Percentiles rank a stretch among this genome's conserved stretches.
These are phyloP conservation scores for Hordeum vulgare DNA, from an alignment of 176 grass and related monocot genomes.

Conservation along the genomic window DNA sequence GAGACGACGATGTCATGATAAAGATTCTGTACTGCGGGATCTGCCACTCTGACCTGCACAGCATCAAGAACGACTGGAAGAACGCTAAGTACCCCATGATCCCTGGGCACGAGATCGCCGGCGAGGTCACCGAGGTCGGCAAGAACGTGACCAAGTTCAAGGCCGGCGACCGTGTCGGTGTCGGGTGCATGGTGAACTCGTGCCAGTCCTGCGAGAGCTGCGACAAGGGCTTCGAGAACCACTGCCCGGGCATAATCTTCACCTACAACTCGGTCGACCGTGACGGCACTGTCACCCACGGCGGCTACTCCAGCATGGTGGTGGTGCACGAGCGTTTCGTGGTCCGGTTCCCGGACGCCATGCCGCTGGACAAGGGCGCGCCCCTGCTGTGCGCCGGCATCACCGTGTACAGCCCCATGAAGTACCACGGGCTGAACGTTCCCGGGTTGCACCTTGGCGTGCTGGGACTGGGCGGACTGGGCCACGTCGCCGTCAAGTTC, in stretches of 20 bases:
- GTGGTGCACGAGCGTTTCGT: conserved; percentile 58
- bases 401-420: conserved; percentile 72
- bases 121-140: conserved; percentile 48
- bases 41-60: conserved; percentile 78
- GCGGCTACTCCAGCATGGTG: conserved; percentile 54
- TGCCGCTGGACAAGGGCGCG: conserved; percentile 56
- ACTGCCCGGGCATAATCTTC: conserved; percentile 4
- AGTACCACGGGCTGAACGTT: conserved; percentile 30
- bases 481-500: conserved; percentile 73
- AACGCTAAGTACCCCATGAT: conserved; percentile 51
- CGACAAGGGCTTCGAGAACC: conserved; percentile 47
- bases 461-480: conserved; percentile 55
- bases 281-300: conserved; percentile 49
- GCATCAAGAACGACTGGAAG: conserved; percentile 69
- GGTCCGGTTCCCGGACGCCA: conserved; percentile 37
- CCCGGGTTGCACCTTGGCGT: conserved; percentile 55
- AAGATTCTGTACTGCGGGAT: conserved; percentile 75
- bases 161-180: conserved; percentile 60
- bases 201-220: conserved; percentile 54
- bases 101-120: conserved; percentile 79
- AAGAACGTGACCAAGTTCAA: conserved; percentile 48
- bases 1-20: conserved; percentile 63
- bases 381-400: conserved; percentile 72
- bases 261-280: conserved; percentile 61
- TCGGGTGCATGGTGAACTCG: conserved; percentile 70